A percentile compares a stretch with the other conserved stretches of the same genome.
phyloP scores from a whole-genome alignment of 148 eudicot species.

The Camellia sinensis region DNA sequence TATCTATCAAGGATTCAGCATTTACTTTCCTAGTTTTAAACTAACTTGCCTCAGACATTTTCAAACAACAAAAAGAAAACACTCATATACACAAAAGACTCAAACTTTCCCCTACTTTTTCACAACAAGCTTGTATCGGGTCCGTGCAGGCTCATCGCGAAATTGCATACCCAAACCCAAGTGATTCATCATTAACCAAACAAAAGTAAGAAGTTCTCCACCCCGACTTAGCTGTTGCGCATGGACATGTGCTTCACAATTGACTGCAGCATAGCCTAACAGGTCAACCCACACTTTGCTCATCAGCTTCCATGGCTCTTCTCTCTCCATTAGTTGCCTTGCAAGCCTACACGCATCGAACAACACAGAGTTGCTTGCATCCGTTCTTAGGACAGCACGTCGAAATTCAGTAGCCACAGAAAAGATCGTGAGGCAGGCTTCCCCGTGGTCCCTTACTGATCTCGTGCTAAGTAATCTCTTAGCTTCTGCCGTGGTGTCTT shows the following conservation, averaged over 20 bases:
- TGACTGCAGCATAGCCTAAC: not conserved
- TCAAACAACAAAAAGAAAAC: too few species aligned
- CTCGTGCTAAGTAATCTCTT: constrained; percentile 17
- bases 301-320: not conserved
- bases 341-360: not conserved
- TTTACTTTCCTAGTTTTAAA: too few species aligned
- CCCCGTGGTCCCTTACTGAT: not conserved
- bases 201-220: not conserved
- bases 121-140: not conserved
- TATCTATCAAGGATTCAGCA: too few species aligned
- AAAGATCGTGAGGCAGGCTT: not conserved
- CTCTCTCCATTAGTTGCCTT: not conserved
- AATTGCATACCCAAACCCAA: constrained; percentile 2
- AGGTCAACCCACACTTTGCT: not conserved
- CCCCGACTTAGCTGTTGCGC: not conserved
- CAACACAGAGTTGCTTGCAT: not conserved
- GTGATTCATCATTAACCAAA: constrained; percentile 8
- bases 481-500: constrained; percentile 36
- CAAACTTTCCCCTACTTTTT: too few species aligned
- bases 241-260: not conserved
- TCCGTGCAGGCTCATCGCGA: not conserved
- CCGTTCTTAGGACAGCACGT: not conserved
- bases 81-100: too few species aligned
- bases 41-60: too few species aligned
- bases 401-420: not conserved